Evolutionary conservation across 108 stramenopile species (phyloP), one percentile per base, ranked within the genome.

Genomic region (Hondaea fermentalgiana): DNA sequence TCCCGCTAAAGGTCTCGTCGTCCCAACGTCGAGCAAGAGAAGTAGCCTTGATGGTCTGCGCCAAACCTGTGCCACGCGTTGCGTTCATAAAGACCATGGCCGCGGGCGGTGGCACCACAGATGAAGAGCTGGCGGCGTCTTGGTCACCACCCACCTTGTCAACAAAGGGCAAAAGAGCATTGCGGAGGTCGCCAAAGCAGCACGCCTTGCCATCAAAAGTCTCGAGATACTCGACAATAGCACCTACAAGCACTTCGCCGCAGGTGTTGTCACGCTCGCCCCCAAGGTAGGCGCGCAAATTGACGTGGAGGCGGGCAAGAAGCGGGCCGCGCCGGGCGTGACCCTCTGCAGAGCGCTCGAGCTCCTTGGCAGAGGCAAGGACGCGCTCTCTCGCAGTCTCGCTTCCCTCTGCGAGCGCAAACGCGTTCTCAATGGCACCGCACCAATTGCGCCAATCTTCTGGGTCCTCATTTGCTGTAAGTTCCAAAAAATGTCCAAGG

Each of bases 151-250:
- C 49, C 45, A 83, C 51, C 16, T 43, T 45, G 64, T 69, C 64
- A 23, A 69, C 64, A 42, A 69, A 69, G 64, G 64, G 64, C 42
- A 69, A 17, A 3, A 83, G 76, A 0, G 51, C 76, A 23, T 83
- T 83, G 10, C 76, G 76, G 43, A 83, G 76, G 51, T 83, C 76
- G 45, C 76, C 76, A 83, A 83, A 83, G 51, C 76, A 83, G 51
- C 76, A 83, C 51, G 49, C n/a, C 51, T 83, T 83, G 76, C 49
- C 8, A 53, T 83, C 76, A 53, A 83, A 83, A 17, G 76, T 28
- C 49, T 53, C 49, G 25, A 83, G 1, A 23, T 83, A 83, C 10
- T 83, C 51, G 49, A 83, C 23, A 23, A 83, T 0, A 12, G 45
- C n/a, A 8, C 25, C 76, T 12, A 53, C 51, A 4, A 83, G 51